phyloP scores from a whole-genome alignment of 352 stramenopile genomes.

The Phytophthora agathidicida region DNA sequence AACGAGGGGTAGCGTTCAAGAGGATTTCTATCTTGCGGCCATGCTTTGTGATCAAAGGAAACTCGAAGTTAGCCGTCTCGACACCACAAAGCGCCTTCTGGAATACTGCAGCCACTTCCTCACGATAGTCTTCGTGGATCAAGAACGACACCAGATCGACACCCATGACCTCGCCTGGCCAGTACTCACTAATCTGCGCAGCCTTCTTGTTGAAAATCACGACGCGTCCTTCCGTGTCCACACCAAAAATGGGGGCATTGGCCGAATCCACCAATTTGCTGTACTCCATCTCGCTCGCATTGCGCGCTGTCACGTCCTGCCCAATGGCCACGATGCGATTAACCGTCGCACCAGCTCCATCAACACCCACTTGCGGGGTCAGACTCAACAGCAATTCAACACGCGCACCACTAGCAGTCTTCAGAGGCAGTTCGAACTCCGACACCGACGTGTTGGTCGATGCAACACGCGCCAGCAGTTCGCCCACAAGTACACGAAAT shows the following conservation, averaged over 20 bases:
- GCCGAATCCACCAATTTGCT: conserved; percentile 76
- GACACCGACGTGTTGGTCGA: conserved; percentile 48
- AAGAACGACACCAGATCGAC: conserved; percentile 78
- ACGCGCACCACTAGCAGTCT: conserved; percentile 48
- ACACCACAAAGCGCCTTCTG: conserved; percentile 68
- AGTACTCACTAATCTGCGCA: conserved; percentile 87
- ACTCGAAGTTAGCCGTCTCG: conserved; percentile 82
- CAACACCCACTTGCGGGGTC: conserved; percentile 51
- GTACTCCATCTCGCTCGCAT: conserved; percentile 73
- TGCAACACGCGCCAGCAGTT: conserved; percentile 51
- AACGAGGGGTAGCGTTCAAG: conserved; percentile 75
- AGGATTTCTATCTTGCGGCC: conserved; percentile 79
- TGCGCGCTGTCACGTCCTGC: conserved; percentile 68
- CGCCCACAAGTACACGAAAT: conserved; percentile 45
- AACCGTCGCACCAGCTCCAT: conserved; percentile 35
- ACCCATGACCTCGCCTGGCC: conserved; percentile 87
- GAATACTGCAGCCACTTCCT: conserved; percentile 69
- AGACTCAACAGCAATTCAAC: conserved; percentile 64
- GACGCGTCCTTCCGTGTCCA: conserved; percentile 60
- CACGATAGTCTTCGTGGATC: conserved; percentile 76
- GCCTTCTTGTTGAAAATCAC: conserved; percentile 94
- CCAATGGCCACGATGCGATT: conserved; percentile 70
- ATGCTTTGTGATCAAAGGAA: conserved; percentile 82
- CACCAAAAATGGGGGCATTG: conserved; percentile 82
- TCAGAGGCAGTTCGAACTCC: conserved; percentile 62